Percentiles rank a stretch among this genome's conserved stretches.
phyloP scores from a whole-genome alignment of 768 basidiomycete genomes.

The Lyophyllum decastes region DNA sequence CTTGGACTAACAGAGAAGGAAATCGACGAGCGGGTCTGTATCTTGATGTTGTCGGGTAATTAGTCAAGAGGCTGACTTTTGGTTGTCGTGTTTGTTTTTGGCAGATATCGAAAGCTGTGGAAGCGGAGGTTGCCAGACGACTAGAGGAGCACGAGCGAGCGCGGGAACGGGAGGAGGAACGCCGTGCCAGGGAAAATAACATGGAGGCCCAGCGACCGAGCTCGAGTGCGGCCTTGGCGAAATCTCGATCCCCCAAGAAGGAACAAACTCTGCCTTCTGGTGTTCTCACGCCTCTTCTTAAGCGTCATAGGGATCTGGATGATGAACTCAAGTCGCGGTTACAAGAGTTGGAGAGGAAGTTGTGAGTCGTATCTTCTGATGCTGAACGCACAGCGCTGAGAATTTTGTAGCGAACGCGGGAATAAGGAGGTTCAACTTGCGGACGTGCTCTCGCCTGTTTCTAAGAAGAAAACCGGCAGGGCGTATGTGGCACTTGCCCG shows the following conservation, averaged over 20 bases:
- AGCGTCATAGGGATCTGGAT: constrained; percentile 68
- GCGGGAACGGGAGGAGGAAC: constrained; percentile 37
- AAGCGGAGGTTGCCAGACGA: constrained; percentile 70
- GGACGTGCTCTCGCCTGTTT: constrained; percentile 67
- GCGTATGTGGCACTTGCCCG: constrained; percentile 86
- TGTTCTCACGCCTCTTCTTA: constrained; percentile 61
- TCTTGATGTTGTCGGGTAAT: neutral
- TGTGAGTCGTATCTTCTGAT: constrained; percentile 46
- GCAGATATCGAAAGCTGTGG: constrained; percentile 74
- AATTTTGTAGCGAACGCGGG: constrained; percentile 51
- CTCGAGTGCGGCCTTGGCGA: constrained; percentile 23
- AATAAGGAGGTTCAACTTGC: constrained; percentile 62
- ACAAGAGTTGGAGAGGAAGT: constrained; percentile 70
- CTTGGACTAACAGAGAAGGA: constrained; percentile 64
- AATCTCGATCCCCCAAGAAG: constrained; percentile 36
- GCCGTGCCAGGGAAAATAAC: constrained; percentile 33
- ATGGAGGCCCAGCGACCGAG: constrained; percentile 22
- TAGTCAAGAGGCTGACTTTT: neutral
- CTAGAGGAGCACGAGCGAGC: constrained; percentile 52
- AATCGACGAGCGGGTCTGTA: constrained; percentile 70
- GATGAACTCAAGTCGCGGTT: constrained; percentile 64
- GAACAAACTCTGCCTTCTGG: constrained; percentile 44
- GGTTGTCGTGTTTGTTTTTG: neutral
- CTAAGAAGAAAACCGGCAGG: constrained; percentile 79
- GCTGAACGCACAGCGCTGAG: neutral